A percentile compares a stretch with the other conserved stretches of the same genome.
Evolutionary conservation across 202 grass and related monocot species (phyloP).

Genomic region (Setaria italica): DNA sequence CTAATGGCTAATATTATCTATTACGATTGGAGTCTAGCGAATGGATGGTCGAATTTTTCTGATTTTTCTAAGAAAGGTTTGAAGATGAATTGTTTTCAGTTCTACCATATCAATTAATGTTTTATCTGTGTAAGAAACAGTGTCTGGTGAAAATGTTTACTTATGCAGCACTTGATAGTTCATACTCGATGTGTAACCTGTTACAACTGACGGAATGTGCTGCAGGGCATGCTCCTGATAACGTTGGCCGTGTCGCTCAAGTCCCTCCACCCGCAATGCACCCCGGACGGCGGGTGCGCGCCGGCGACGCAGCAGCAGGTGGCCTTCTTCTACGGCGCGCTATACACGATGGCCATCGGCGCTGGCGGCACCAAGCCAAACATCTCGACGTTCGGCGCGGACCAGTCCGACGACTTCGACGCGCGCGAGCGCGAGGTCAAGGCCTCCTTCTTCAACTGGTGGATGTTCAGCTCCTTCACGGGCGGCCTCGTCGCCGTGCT

Average conservation of each 20-base stretch:
- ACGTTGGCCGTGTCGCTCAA: conserved; percentile 63
- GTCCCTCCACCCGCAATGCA: conserved; percentile 57
- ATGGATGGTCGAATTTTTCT: no score
- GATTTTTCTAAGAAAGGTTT: no score
- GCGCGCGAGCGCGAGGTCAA: conserved; percentile 51
- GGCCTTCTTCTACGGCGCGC: conserved; percentile 58
- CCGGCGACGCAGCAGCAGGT: conserved; percentile 57
- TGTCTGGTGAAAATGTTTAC: background rate
- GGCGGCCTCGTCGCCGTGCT: conserved; percentile 64
- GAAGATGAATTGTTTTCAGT: background rate
- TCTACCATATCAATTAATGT: background rate
- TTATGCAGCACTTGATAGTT: background rate
- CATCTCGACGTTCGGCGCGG: conserved; percentile 85
- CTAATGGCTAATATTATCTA: no score
- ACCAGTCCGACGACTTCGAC: conserved; percentile 88
- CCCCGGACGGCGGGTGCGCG: conserved; percentile 23
- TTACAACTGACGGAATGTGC: background rate
- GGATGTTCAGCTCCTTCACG: conserved; percentile 80
- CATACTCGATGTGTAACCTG: background rate
- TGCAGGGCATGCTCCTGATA: conserved; percentile 74
- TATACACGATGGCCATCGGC: conserved; percentile 75
- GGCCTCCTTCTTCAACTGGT: conserved; percentile 91
- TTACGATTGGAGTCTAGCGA: no score
- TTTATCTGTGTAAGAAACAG: background rate
- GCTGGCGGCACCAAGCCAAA: conserved; percentile 82